Evolutionary conservation across 169 alveolate species (phyloP).

Genomic region (Babesia bigemina): DNA sequence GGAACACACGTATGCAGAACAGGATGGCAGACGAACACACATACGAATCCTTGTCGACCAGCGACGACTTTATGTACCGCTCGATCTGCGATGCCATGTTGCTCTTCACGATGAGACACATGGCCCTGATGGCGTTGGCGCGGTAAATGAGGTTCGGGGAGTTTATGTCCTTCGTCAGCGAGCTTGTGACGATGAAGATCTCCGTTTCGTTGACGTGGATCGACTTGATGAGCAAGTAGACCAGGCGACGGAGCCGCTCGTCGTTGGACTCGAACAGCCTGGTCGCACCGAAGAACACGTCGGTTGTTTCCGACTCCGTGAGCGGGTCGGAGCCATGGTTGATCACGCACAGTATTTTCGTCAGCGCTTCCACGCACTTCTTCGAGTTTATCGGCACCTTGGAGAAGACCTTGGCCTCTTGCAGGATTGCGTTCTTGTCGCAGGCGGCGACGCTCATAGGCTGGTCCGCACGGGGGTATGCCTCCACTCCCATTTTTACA

Average conservation of each 20-base stretch:
- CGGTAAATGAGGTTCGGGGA: conserved; percentile 91
- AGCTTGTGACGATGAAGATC: conserved; percentile 92
- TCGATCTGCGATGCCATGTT: conserved; percentile 93
- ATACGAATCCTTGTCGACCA: conserved; percentile 91
- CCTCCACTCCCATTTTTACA: conserved; percentile 36
- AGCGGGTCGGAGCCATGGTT: conserved; percentile 85
- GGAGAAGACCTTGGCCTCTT: conserved; percentile 87
- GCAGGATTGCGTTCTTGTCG: conserved; percentile 84
- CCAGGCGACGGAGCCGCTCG: conserved; percentile 88
- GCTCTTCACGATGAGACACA: conserved; percentile 92
- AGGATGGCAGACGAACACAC: conserved; percentile 92
- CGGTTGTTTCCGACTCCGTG: conserved; percentile 89
- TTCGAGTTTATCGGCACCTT: conserved; percentile 82
- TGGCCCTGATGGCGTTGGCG: conserved; percentile 95
- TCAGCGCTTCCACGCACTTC: conserved; percentile 82
- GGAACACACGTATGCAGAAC: conserved; percentile 88
- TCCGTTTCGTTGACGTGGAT: conserved; percentile 90
- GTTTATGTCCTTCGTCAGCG: conserved; percentile 93
- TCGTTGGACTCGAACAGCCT: conserved; percentile 90
- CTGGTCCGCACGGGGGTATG: conserved; percentile 34
- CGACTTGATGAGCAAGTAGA: conserved; percentile 89
- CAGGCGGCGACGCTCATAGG: conserved; percentile 29
- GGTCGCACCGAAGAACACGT: conserved; percentile 92
- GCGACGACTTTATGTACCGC: conserved; percentile 90
- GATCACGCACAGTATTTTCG: conserved; percentile 81